Evolutionary conservation across 129 eudicot species (phyloP), one percentile per base, ranked within the genome.

Genomic region (Escallonia herrerae): DNA sequence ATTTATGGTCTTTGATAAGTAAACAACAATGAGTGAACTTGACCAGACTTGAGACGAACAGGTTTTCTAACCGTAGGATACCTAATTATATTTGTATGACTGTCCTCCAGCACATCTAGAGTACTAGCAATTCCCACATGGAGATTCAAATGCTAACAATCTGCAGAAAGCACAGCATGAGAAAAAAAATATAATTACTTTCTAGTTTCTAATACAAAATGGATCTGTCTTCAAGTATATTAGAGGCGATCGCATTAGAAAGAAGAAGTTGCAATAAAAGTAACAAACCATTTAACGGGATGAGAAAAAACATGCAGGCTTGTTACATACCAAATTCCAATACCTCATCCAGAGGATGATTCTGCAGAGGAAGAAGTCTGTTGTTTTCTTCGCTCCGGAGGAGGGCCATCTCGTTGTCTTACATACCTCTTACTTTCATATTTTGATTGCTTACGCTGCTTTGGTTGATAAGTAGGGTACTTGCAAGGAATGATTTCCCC

Each of bases 401-500:
- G 89, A n/a, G 95, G 99, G 8, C 96, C 99, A 80, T 89, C 96
- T 77, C 93, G 83, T 56, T 81, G 89, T 79, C 99, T 84, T 38
- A 86, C 95, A 53, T 93, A 88, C 64, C 78, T 82, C 80, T 87
- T 93, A 76, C 95, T 89, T 69, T 88, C 95, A 13, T 79, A 82
- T 66, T 86, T 93, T 5, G 95, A 76, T 62, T 69, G 76, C 60
- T 74, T 75, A 15, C 70, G 67, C 72, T 86, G 91, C 84, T 89
- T 93, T 11, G 99, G 96, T 71, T 89, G 96, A 74, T 89, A 93
- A 46, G 99, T 89, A 10, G 99, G 99, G 74, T 93, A 93, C 63
- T 84, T 85, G 84, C 90, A 86, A 53, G 99, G 99, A 66, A 93
- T 89, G 47, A 93, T 93, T 82, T 93, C 96, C 50, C 99, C 99